Percentiles rank a stretch among this genome's conserved stretches.
Evolutionary conservation across 1,139 yeast genomes (phyloP).

Genomic region (Blastobotrys arbuscula): DNA sequence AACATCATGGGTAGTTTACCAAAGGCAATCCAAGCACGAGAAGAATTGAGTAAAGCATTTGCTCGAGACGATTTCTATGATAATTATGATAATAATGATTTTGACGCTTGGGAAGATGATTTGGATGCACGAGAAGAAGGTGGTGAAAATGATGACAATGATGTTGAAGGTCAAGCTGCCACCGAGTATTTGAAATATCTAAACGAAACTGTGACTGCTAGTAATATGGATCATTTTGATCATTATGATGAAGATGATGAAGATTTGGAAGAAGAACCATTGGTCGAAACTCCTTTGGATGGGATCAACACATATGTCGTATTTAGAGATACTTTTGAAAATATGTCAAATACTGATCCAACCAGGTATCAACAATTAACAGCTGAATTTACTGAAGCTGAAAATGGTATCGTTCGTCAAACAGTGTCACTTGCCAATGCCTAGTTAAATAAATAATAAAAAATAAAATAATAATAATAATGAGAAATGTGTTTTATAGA

Average conservation of each 20-base stretch:
- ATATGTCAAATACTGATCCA: constrained; percentile 31
- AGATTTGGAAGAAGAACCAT: constrained; percentile 71
- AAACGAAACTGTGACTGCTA: constrained; percentile 22
- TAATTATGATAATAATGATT: constrained; percentile 37
- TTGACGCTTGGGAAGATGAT: constrained; percentile 36
- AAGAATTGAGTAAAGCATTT: constrained; percentile 54
- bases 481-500: not conserved
- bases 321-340: constrained; percentile 42
- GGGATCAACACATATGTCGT: constrained; percentile 55
- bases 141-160: constrained; percentile 38
- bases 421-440: constrained; percentile 21
- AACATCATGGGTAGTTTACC: constrained; percentile 58
- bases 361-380: constrained; percentile 30
- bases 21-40: constrained; percentile 58
- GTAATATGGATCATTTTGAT: constrained; percentile 23
- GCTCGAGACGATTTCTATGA: constrained; percentile 32
- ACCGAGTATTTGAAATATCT: constrained; percentile 34
- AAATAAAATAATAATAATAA: not conserved
- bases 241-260: constrained; percentile 45
- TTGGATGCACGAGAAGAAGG: constrained; percentile 40
- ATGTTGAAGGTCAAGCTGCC: constrained; percentile 30
- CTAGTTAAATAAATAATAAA: not conserved
- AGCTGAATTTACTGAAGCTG: constrained; percentile 29
- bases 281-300: constrained; percentile 74
- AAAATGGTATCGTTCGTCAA: constrained; percentile 30